These are phyloP conservation scores for Haematococcus lacustris DNA, from an alignment of 139 green algal genomes.

Conservation along the genomic window DNA sequence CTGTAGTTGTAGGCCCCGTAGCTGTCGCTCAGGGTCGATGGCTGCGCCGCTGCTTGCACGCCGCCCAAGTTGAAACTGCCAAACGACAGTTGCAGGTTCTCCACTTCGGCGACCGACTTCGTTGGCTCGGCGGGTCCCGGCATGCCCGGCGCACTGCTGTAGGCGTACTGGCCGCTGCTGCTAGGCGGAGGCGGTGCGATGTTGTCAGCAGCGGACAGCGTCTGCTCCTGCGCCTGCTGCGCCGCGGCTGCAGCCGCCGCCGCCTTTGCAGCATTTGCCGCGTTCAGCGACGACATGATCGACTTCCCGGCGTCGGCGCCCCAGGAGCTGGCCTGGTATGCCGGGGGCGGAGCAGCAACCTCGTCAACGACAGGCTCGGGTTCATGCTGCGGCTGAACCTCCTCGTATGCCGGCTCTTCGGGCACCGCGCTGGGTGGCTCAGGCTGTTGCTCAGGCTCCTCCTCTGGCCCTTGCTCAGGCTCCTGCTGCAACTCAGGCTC, in stretches of 20 bases:
- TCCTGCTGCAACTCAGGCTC: background rate
- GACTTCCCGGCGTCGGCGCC: background rate
- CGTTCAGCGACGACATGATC: constrained; percentile 4
- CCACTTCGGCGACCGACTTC: constrained; percentile 4
- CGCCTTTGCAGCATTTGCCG: constrained; percentile 3
- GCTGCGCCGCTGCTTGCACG: too few species aligned
- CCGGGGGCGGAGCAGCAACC: too few species aligned
- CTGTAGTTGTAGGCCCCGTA: too few species aligned
- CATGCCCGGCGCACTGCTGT: constrained; percentile 5
- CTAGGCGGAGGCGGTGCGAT: background rate
- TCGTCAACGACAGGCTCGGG: background rate
- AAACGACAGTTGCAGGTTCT: constrained; percentile 6
- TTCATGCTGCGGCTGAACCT: background rate
- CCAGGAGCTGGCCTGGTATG: background rate
- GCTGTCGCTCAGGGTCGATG: too few species aligned
- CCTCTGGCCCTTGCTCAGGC: background rate
- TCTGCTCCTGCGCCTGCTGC: background rate
- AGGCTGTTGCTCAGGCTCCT: background rate
- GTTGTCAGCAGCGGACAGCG: constrained; percentile 7
- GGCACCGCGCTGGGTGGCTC: background rate
- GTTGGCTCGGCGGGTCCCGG: background rate
- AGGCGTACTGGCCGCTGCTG: constrained; percentile 3
- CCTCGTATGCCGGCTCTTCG: background rate
- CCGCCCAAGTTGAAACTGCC: too few species aligned
- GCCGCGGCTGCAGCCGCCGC: too few species aligned